Percentiles rank a stretch among this genome's conserved stretches.
Evolutionary conservation across 345 rosid genomes (phyloP).

Genomic region (Syzygium aromaticum): DNA sequence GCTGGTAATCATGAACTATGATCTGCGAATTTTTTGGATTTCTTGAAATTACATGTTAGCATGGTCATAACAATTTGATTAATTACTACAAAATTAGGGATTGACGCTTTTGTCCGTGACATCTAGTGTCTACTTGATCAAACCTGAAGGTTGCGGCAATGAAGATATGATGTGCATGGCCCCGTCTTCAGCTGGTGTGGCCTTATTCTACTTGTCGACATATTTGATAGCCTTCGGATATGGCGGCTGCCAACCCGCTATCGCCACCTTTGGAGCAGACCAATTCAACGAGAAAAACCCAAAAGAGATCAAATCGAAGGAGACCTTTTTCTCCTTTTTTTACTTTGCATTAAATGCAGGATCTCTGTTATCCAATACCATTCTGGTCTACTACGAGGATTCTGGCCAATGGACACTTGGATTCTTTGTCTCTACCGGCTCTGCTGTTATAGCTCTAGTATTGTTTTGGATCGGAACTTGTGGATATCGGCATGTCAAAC

Average conservation of each 20-base stretch:
- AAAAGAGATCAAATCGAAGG: constrained; percentile 7
- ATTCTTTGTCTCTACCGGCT: constrained; percentile 17
- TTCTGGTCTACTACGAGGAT: constrained; percentile 30
- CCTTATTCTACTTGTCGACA: constrained; percentile 50
- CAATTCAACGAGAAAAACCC: constrained; percentile 30
- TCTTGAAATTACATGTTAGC: not conserved
- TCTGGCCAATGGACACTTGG: constrained; percentile 32
- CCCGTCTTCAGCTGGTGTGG: constrained; percentile 30
- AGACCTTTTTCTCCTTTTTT: constrained; percentile 30
- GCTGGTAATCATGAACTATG: constrained; percentile 20
- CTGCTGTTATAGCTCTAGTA: constrained; percentile 19
- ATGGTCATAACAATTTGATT: not conserved
- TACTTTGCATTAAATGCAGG: constrained; percentile 32
- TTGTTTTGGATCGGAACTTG: constrained; percentile 11
- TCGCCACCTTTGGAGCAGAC: constrained; percentile 88
- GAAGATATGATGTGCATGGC: constrained; percentile 29
- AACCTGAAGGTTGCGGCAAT: constrained; percentile 67
- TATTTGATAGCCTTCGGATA: constrained; percentile 81
- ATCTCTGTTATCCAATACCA: constrained; percentile 29
- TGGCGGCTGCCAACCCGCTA: constrained; percentile 84
- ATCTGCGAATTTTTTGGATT: not conserved
- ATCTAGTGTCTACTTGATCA: constrained; percentile 57
- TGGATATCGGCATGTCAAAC: constrained; percentile 17
- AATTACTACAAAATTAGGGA: constrained; percentile 29
- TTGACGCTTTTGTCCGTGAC: constrained; percentile 42